Percentiles rank a stretch among this genome's conserved stretches.
Conservation (phyloP, 805 yeast genomes). For the Grigorovia humatica region DNA sequence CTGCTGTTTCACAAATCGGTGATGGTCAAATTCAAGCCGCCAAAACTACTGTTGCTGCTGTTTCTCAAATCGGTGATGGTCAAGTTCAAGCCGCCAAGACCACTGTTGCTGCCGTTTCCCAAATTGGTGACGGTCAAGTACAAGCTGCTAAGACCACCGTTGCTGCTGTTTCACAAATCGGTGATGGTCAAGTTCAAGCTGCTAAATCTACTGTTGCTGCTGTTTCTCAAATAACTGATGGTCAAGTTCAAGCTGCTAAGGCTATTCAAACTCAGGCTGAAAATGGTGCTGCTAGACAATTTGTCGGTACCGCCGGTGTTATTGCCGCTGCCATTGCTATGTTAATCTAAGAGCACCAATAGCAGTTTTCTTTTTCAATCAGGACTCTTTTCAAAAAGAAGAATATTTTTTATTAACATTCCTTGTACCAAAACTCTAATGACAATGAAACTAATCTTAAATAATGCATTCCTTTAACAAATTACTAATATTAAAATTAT, state of each 20-base stretch:
- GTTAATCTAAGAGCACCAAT: conserved; percentile 4
- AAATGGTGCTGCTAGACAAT: conserved; percentile 22
- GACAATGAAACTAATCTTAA: background rate
- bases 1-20: conserved; percentile 12
- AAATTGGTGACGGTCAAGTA: conserved; percentile 4
- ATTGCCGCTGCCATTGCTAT: conserved; percentile 13
- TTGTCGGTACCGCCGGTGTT: conserved; percentile 18
- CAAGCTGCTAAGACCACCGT: conserved; percentile 19
- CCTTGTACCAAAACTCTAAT: background rate
- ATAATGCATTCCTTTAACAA: background rate
- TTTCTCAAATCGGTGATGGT: conserved; percentile 25
- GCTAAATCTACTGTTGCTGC: conserved; percentile 2
- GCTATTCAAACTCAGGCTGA: conserved; percentile 7
- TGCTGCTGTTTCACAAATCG: conserved; percentile 16
- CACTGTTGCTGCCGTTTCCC: conserved; percentile 4
- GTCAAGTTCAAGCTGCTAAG: conserved; percentile 1
- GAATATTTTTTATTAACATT: background rate
- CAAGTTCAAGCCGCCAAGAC: conserved; percentile 37
- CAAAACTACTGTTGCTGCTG: conserved; percentile 20
- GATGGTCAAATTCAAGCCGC: conserved; percentile 11
- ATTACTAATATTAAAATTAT: background rate
- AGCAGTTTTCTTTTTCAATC: background rate
- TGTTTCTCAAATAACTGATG: conserved; percentile 1
- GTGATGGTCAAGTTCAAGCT: conserved; percentile 6
- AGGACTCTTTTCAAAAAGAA: too few species aligned